Percentiles rank a stretch among this genome's conserved stretches.
Conservation (phyloP, 2,329 filamentous ascomycete genomes). For the Apiospora koreana region DNA sequence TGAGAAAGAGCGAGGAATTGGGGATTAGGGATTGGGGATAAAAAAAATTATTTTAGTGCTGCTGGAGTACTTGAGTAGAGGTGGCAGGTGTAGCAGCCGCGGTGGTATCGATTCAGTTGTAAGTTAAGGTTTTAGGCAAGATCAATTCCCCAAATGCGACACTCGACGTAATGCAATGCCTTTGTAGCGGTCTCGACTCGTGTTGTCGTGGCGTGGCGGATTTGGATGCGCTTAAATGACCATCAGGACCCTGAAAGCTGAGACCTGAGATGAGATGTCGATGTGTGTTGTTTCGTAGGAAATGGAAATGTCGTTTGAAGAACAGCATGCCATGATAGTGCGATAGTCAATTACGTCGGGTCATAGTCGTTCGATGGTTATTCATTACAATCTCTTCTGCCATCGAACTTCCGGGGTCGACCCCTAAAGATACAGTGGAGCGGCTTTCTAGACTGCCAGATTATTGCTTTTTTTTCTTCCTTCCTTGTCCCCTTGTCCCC, state of each 20-base stretch:
- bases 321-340: neutral
- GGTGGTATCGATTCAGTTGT: neutral
- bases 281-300: neutral
- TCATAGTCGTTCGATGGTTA: neutral
- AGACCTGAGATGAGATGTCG: neutral
- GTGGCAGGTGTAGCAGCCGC: neutral
- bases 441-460: neutral
- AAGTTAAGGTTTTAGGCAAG: constrained; percentile 4
- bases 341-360: constrained; percentile 1
- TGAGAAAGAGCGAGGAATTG: neutral
- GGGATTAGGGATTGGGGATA: neutral
- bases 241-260: neutral
- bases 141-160: neutral
- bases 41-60: neutral
- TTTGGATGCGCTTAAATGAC: neutral
- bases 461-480: neutral
- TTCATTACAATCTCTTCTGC: neutral
- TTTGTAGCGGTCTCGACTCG: too few relatives aligned
- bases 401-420: constrained; percentile 1
- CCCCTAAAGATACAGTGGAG: neutral
- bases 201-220: too few relatives aligned
- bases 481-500: neutral
- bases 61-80: too few relatives aligned
- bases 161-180: neutral
- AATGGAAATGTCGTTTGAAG: neutral